Conservation (phyloP, 352 stramenopile genomes). For the Phytophthora rubi region DNA sequence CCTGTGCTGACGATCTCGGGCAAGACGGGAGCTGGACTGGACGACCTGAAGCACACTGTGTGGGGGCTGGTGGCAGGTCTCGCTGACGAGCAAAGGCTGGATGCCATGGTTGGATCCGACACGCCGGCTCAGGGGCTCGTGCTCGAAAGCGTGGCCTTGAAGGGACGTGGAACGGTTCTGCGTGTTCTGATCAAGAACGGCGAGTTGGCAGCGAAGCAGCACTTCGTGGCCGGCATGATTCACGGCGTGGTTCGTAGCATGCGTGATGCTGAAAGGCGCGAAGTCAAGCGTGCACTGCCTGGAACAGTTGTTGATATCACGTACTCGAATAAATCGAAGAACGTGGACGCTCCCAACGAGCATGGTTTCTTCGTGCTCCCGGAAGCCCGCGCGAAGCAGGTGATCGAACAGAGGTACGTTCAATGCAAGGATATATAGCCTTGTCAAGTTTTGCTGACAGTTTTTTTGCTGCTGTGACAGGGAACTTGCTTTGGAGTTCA, state of each 20-base stretch:
- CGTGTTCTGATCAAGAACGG: slow-evolving; percentile 79
- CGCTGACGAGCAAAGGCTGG: slow-evolving; percentile 39
- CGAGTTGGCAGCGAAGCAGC: slow-evolving; percentile 64
- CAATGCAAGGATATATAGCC: neutral
- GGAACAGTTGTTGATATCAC: slow-evolving; percentile 84
- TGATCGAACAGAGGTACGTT: slow-evolving; percentile 74
- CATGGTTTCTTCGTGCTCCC: slow-evolving; percentile 79
- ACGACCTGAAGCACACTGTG: slow-evolving; percentile 56
- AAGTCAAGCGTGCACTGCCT: slow-evolving; percentile 59
- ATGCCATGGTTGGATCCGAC: slow-evolving; percentile 46
- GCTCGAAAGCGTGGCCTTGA: slow-evolving; percentile 73
- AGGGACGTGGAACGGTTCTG: slow-evolving; percentile 72
- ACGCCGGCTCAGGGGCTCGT: slow-evolving; percentile 65
- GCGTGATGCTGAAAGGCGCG: slow-evolving; percentile 57
- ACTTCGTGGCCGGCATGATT: slow-evolving; percentile 90
- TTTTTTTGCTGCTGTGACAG: slow-evolving; percentile 32
- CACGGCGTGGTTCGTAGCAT: slow-evolving; percentile 76
- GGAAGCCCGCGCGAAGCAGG: slow-evolving; percentile 66
- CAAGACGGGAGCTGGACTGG: slow-evolving; percentile 61
- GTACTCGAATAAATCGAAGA: slow-evolving; percentile 84
- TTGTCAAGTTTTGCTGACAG: slow-evolving; percentile 3
- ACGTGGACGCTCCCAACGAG: slow-evolving; percentile 84
- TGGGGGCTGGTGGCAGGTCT: slow-evolving; percentile 41
- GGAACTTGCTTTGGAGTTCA: slow-evolving; percentile 76
- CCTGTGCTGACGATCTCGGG: slow-evolving; percentile 83